These are phyloP conservation scores for Barnettozyma populi DNA, from an alignment of 805 yeast species.

Conservation along the genomic window DNA sequence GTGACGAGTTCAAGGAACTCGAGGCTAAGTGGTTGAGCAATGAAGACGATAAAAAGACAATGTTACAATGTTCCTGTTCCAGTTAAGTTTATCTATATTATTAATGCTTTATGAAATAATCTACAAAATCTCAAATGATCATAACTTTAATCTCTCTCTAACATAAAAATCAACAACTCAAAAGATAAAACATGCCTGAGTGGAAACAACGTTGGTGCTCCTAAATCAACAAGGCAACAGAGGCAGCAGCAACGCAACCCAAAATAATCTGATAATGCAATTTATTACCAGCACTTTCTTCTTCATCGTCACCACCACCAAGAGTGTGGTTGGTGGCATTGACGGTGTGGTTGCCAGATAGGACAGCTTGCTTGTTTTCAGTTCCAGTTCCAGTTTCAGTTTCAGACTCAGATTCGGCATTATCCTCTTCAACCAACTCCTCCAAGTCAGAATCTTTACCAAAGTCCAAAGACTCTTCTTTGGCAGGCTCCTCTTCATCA, in stretches of 20 bases:
- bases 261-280: constrained; percentile 2
- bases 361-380: not conserved
- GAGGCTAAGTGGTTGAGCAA: constrained; percentile 51
- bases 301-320: constrained; percentile 5
- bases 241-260: constrained; percentile 5
- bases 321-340: not conserved
- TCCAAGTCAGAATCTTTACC: constrained; percentile 6
- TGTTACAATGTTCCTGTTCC: constrained; percentile 75
- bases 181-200: not conserved
- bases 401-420: not conserved
- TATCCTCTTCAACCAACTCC: constrained; percentile 10
- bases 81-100: constrained; percentile 22
- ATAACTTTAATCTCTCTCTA: not conserved
- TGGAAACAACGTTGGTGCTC: not conserved
- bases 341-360: constrained; percentile 1
- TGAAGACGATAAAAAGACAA: constrained; percentile 46
- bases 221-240: constrained; percentile 8
- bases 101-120: not conserved
- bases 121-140: not conserved
- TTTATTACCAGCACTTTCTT: constrained; percentile 5
- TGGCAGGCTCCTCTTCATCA: not conserved
- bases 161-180: not conserved
- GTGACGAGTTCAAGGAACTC: constrained; percentile 52
- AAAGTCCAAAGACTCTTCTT: constrained; percentile 1
- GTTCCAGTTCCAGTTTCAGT: not conserved